Conservation (phyloP, 2,329 filamentous ascomycete genomes). For the Chalara sp. region DNA sequence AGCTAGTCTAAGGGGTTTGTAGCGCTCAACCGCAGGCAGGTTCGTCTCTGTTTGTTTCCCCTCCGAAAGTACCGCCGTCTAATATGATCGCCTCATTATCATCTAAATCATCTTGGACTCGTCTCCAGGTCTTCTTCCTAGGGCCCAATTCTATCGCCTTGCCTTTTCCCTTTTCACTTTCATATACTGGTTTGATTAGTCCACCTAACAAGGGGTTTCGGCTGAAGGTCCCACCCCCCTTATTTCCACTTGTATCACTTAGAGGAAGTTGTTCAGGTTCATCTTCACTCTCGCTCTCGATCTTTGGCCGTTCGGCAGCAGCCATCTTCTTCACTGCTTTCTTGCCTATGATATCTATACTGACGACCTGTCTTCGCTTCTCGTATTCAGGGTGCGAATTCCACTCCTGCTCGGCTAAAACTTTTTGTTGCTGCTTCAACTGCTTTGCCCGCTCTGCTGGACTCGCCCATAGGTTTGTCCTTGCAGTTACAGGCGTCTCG, state of each 20-base stretch:
- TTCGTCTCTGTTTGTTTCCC: constrained; percentile 16
- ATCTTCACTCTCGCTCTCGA: constrained; percentile 16
- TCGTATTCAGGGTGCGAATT: constrained; percentile 63
- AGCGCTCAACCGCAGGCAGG: constrained; percentile 17
- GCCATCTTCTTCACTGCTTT: constrained; percentile 40
- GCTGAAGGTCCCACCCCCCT: constrained; percentile 26
- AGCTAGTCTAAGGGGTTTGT: too few species aligned
- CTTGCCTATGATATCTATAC: constrained; percentile 59
- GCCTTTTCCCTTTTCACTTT: constrained; percentile 21
- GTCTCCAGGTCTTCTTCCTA: constrained; percentile 30
- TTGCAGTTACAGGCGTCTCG: constrained; percentile 47
- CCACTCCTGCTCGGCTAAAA: constrained; percentile 63
- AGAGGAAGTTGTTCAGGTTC: constrained; percentile 16
- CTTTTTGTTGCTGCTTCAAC: constrained; percentile 62
- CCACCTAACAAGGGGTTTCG: constrained; percentile 28
- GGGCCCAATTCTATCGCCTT: constrained; percentile 9
- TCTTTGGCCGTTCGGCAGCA: constrained; percentile 18
- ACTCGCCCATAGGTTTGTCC: constrained; percentile 59
- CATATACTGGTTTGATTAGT: constrained; percentile 28
- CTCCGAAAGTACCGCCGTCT: constrained; percentile 30
- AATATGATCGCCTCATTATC: constrained; percentile 35
- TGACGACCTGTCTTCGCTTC: constrained; percentile 62
- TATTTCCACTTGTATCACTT: constrained; percentile 12
- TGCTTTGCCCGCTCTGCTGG: constrained; percentile 61
- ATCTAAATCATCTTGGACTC: constrained; percentile 34